Evolutionary conservation across 2,329 filamentous ascomycete species (phyloP).

Genomic region (Hyphodiscus sp.): DNA sequence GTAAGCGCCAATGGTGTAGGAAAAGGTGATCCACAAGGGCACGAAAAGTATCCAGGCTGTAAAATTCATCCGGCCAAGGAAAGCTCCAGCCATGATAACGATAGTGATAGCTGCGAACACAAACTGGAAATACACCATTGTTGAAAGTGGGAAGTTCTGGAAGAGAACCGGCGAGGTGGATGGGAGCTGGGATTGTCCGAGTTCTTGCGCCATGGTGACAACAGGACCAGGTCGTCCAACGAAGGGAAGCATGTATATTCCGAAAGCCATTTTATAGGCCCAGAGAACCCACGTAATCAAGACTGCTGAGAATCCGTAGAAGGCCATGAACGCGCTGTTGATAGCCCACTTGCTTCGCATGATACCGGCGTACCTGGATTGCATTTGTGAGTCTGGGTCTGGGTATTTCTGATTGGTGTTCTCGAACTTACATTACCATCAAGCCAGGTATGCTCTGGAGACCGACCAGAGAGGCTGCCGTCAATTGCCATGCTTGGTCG

Average conservation of each 20-base stretch:
- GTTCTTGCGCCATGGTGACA: constrained; percentile 37
- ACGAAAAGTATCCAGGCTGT: constrained; percentile 46
- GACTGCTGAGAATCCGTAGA: constrained; percentile 42
- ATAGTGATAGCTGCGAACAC: constrained; percentile 46
- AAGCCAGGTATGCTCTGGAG: constrained; percentile 44
- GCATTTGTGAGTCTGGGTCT: background rate
- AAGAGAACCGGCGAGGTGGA: constrained; percentile 31
- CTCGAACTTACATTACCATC: constrained; percentile 32
- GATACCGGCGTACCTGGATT: constrained; percentile 37
- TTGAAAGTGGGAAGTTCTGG: constrained; percentile 39
- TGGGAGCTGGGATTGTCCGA: constrained; percentile 37
- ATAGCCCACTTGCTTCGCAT: constrained; percentile 43
- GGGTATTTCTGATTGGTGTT: background rate
- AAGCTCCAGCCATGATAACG: constrained; percentile 40
- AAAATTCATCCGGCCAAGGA: constrained; percentile 44
- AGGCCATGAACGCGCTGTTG: constrained; percentile 44
- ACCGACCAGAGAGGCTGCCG: constrained; percentile 42
- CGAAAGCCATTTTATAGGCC: constrained; percentile 43
- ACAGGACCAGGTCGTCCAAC: constrained; percentile 41
- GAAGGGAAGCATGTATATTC: constrained; percentile 43
- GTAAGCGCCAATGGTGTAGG: constrained; percentile 38
- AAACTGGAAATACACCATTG: constrained; percentile 49
- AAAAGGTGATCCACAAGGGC: constrained; percentile 44
- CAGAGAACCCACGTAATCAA: constrained; percentile 45
- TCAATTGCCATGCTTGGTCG: constrained; percentile 47